Percentiles rank a stretch among this genome's conserved stretches.
Conservation (phyloP, 2,329 filamentous ascomycete genomes). For the Pseudogymnoascus sp. region DNA sequence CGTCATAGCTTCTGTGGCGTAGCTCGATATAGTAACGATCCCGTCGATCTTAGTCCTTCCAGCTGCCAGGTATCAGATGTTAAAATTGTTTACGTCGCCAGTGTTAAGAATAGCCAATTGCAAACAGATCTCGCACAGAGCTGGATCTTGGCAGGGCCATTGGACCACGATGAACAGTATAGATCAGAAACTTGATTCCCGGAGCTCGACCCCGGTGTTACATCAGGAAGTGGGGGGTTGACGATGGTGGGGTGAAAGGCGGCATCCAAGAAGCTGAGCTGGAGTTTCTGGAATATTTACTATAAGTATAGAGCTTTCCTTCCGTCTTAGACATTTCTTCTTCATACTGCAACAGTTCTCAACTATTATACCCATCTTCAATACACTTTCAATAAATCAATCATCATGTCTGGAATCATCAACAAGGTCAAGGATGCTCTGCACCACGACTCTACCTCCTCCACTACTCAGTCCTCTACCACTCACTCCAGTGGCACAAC, state of each 20-base stretch:
- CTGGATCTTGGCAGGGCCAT: background rate
- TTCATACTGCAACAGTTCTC: background rate
- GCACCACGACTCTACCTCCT: conserved; percentile 20
- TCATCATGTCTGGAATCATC: conserved; percentile 37
- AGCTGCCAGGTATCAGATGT: conserved; percentile 2
- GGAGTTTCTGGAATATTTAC: background rate
- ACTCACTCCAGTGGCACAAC: conserved; percentile 12
- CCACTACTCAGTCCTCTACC: conserved; percentile 13
- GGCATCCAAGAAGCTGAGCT: background rate
- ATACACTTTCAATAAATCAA: conserved; percentile 9
- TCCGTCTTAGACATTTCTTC: background rate
- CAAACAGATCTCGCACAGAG: background rate
- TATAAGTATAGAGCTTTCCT: conserved; percentile 1
- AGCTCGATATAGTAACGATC: background rate
- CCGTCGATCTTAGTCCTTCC: background rate
- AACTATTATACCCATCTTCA: conserved; percentile 4
- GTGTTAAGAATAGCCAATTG: background rate
- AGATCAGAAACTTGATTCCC: conserved; percentile 5
- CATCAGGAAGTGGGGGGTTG: conserved; percentile 4
- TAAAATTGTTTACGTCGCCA: conserved; percentile 6
- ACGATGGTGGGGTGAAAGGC: background rate
- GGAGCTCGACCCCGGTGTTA: background rate
- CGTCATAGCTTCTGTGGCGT: conserved; percentile 4
- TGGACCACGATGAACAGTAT: background rate
- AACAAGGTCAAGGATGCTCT: conserved; percentile 42